Evolutionary conservation across 768 basidiomycete genomes (phyloP).

Genomic region (Mycena floridula): DNA sequence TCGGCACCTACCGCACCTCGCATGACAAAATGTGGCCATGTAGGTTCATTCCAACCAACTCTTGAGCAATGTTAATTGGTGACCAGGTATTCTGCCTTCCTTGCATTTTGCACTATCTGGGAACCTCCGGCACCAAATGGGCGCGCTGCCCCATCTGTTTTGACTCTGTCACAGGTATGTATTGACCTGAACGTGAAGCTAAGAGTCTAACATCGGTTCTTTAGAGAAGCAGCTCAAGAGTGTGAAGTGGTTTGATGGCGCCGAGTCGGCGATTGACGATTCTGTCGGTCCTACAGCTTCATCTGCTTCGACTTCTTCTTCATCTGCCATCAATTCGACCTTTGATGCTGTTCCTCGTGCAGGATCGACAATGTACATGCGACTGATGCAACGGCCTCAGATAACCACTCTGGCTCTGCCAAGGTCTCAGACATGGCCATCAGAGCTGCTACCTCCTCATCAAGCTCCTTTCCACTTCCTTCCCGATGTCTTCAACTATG

Average conservation of each 20-base stretch:
- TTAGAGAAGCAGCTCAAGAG: constrained; percentile 87
- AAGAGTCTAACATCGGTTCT: too few relatives aligned
- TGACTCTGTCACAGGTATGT: constrained; percentile 87
- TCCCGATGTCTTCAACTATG: constrained; percentile 81
- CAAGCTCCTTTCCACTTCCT: constrained; percentile 95
- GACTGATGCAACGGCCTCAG: constrained; percentile 87
- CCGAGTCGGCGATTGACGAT: constrained; percentile 27
- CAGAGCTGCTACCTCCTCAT: constrained; percentile 84
- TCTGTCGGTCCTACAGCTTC: too few relatives aligned
- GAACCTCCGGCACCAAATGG: constrained; percentile 83
- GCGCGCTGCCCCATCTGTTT: constrained; percentile 94
- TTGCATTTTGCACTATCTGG: constrained; percentile 88
- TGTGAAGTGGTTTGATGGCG: constrained; percentile 83
- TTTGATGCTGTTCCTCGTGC: constrained; percentile 37
- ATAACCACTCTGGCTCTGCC: constrained; percentile 94
- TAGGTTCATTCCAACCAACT: constrained; percentile 35
- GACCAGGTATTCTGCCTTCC: constrained; percentile 88
- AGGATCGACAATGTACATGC: constrained; percentile 71
- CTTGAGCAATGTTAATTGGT: constrained; percentile 9
- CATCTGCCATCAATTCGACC: constrained; percentile 27
- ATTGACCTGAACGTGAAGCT: too few relatives aligned
- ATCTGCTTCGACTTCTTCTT: constrained; percentile 41
- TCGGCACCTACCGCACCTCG: constrained; percentile 84
- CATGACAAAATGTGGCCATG: constrained; percentile 98
- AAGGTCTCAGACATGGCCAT: constrained; percentile 89